These are phyloP conservation scores for Sanghuangporus baumii DNA, from an alignment of 1,284 basidiomycete species.

Conservation along the genomic window DNA sequence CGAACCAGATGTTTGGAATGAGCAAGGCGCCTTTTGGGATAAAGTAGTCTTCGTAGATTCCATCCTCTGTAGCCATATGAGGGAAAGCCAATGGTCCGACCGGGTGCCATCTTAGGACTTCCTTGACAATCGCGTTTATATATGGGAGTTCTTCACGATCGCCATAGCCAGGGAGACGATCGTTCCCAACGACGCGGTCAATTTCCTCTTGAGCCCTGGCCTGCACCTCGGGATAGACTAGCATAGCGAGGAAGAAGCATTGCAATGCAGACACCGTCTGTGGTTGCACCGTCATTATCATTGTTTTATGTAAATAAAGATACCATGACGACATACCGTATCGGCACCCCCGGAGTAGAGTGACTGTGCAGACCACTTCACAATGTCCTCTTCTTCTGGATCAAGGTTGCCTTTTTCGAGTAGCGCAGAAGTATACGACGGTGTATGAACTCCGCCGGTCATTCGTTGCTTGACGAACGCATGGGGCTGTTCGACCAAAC, in stretches of 20 bases:
- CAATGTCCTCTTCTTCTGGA: conserved; percentile 29
- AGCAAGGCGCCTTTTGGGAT: conserved; percentile 19
- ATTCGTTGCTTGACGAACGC: conserved; percentile 36
- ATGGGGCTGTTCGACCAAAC: conserved; percentile 33
- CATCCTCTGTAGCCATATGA: conserved; percentile 16
- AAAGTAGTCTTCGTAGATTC: conserved; percentile 16
- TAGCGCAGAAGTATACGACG: conserved; percentile 34
- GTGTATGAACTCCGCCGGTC: conserved; percentile 33
- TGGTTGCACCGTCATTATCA: background rate
- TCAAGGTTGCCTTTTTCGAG: conserved; percentile 29
- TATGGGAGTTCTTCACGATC: conserved; percentile 25
- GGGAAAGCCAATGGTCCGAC: conserved; percentile 23
- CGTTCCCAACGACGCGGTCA: conserved; percentile 22
- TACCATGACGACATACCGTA: conserved; percentile 17
- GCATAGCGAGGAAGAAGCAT: conserved; percentile 27
- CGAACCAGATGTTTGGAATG: conserved; percentile 16
- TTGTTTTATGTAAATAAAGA: background rate
- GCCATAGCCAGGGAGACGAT: conserved; percentile 24
- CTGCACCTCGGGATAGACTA: conserved; percentile 24
- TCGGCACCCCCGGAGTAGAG: conserved; percentile 29
- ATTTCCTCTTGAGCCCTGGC: conserved; percentile 25
- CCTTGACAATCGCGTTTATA: conserved; percentile 25
- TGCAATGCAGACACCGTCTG: conserved; percentile 18
- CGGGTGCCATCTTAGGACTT: conserved; percentile 27
- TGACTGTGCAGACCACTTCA: conserved; percentile 35